Base-by-base conservation (phyloP, 2,329 filamentous ascomycete genomes). In the Aspergillus hortae region DNA sequence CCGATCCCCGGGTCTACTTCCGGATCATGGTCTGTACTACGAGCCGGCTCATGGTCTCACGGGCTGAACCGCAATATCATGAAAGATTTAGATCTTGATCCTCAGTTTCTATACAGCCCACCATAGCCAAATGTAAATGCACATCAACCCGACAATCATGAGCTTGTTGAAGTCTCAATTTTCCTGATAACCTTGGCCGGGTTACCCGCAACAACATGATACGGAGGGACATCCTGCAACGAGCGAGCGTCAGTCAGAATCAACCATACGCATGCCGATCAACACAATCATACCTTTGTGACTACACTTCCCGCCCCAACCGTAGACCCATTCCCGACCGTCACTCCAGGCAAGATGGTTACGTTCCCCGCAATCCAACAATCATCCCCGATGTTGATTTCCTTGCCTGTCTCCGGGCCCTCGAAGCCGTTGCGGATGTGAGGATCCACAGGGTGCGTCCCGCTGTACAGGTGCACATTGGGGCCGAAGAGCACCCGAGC, bases 221-320 rank as follows among this genome's bases (percentile, higher is more conserved):
- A 75, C 17, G 71, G 57, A 17, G 72, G 73, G 21, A 74, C 64
- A 64, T 74, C 69, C 72, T 74, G 23, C 23, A 49, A 2, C 23
- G 25, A 15, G 11, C 17, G 21, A 15, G 11, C 17, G 21, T 21
- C 12, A 15, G 9, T 46, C 14, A 46, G 25, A 14, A 9, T 43
- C 23, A n/a, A 17, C 4, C 44, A 21, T 10, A 42, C 6, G 11
- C 40, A 42, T 19, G 6, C 17, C 40, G 7, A 30, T 30, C 27
- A 30, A 7, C 40, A 42, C 17, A n/a, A 35, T 32, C 43, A 44
- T 58, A 79, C 79, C 74, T 87, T 94, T 2, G 89, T 94, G 21
- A 95, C 90, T 4, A 95, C 88, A 66, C 86, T 90, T 1, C 87
- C 89, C 1, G 91, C 90, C 1, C 89, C 91, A 54, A 95, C 79